Evolutionary conservation across 164 flowering plant genomes (phyloP), one percentile per base, ranked within the genome.

Genomic region (Annona cherimola): DNA sequence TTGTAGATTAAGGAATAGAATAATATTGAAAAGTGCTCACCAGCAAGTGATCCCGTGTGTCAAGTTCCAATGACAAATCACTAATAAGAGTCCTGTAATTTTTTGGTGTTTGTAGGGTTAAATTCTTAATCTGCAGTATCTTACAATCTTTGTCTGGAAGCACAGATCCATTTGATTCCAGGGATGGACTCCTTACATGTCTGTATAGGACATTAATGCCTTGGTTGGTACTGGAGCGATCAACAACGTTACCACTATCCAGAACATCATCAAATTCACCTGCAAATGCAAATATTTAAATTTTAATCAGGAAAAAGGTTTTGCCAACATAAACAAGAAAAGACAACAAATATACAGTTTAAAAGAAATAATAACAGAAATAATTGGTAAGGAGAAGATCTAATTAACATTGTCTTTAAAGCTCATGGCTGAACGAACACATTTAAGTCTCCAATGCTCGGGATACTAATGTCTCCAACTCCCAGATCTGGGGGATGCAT

Each of bases 211-310:
- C 77, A 71, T 19, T 40, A 71, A 96, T 87, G 71, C 85, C 83
- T 79, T 88, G 87, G n/a, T 14, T 11, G 54, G 83, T 18, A n/a
- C 84, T 80, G 54, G 80, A 69, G 45, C 55, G 65, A 74, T 0
- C 11, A 72, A 79, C 76, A 40, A 86, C 72, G 72, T 69, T 70
- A 71, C 76, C 79, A 41, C 73, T 79, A 71, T 85, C 91, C 76
- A 96, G 79, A 70, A 91, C 71, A 81, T 96, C 98, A 86, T 96
- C 92, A 86, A 93, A 93, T 83, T 96, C 99, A 81, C 99, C 99
- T 96, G 86, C 75, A 19, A 26, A 74, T 46, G 44, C 57, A 42
- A 67, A 77, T 60, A 9, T 39, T 67, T 67, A 19, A 20, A 70
- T 39, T 46, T 61, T 41, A 26, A 19, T 62, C 46, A 67, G 5